These are phyloP conservation scores for Cutaneotrichosporon sp. DNA, from an alignment of 1,284 basidiomycete genomes.

Conservation along the genomic window DNA sequence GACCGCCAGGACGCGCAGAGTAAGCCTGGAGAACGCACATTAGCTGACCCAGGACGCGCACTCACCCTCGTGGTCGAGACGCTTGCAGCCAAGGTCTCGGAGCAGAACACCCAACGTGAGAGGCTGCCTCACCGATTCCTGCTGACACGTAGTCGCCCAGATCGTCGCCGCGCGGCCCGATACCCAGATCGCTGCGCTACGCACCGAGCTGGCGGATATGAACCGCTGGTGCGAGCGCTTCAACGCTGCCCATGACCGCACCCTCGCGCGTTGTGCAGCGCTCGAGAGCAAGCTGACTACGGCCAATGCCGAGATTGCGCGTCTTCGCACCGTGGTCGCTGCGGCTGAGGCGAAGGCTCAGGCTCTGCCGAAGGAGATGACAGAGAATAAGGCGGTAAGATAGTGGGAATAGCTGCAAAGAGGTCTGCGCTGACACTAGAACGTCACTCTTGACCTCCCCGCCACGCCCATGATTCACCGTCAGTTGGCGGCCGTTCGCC, in stretches of 20 bases:
- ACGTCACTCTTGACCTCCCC: neutral
- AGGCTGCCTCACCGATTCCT: neutral
- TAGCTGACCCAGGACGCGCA: neutral
- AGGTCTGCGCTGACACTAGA: neutral
- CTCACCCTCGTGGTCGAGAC: neutral
- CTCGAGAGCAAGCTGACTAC: neutral
- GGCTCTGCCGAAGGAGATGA: neutral
- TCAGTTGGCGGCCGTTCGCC: neutral
- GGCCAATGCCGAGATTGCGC: slow-evolving; percentile 2
- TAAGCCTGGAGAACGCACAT: neutral
- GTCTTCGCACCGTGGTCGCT: neutral
- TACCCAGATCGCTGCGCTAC: neutral
- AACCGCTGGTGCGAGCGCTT: neutral
- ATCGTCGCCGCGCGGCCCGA: neutral
- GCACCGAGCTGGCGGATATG: slow-evolving; percentile 1
- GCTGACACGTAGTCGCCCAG: neutral
- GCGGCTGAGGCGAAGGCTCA: neutral
- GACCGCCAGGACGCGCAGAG: slow-evolving; percentile 3
- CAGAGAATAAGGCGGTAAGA: neutral
- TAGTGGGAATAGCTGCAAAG: neutral
- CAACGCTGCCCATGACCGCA: neutral
- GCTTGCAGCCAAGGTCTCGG: neutral
- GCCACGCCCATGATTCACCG: neutral
- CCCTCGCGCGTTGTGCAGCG: neutral
- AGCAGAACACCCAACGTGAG: slow-evolving; percentile 2